Percentiles rank a stretch among this genome's conserved stretches.
These are phyloP conservation scores for Eremochloa ophiuroides DNA, from an alignment of 176 grass and related monocot genomes.

Conservation along the genomic window DNA sequence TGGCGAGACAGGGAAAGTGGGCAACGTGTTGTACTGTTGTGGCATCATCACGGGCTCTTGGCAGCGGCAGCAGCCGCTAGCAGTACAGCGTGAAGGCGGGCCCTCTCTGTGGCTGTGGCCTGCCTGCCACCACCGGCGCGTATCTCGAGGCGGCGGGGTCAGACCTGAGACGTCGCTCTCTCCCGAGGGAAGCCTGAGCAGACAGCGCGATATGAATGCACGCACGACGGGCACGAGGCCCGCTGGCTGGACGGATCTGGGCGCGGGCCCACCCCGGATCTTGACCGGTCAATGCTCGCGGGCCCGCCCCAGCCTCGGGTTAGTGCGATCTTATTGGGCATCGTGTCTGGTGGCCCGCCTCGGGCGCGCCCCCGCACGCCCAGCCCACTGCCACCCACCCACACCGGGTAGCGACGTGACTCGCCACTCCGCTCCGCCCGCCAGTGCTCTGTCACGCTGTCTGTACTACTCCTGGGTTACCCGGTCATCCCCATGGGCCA, in stretches of 20 bases:
- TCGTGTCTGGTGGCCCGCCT: not conserved
- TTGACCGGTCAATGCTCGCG: not conserved
- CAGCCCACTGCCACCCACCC: not conserved
- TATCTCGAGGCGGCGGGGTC: not conserved
- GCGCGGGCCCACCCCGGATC: not conserved
- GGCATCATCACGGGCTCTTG: too few relatives aligned
- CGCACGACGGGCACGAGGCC: not conserved
- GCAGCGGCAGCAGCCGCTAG: too few relatives aligned
- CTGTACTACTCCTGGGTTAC: too few relatives aligned
- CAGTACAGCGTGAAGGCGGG: too few relatives aligned
- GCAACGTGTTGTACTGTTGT: not conserved
- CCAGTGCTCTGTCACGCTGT: too few relatives aligned
- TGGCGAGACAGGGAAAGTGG: not conserved
- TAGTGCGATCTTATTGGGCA: constrained; percentile 14
- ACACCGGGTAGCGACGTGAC: not conserved
- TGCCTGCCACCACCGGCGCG: not conserved
- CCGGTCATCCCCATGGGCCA: too few relatives aligned
- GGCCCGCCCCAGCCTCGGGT: not conserved
- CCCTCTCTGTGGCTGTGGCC: too few relatives aligned
- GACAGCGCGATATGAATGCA: not conserved
- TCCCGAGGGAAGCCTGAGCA: not conserved
- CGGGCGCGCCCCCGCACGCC: not conserved
- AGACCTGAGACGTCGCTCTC: not conserved
- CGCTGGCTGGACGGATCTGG: not conserved
- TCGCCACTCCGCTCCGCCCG: not conserved